Conservation (phyloP, 768 basidiomycete genomes). For the Naganishia kalamii region DNA sequence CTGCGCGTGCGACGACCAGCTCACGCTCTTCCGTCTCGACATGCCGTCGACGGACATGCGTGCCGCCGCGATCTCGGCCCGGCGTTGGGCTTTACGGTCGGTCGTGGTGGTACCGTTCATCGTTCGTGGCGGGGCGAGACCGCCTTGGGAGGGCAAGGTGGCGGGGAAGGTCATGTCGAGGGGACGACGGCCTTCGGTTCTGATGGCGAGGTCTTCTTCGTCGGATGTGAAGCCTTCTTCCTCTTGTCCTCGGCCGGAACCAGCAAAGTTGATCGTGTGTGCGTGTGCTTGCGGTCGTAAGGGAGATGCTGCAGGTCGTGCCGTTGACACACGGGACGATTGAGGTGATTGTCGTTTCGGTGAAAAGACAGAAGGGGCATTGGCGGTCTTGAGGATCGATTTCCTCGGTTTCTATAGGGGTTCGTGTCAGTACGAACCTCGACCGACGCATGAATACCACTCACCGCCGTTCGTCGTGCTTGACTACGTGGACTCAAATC, state of each 20-base stretch:
- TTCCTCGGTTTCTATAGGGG: constrained; percentile 37
- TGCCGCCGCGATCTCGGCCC: constrained; percentile 10
- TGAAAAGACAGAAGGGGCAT: constrained; percentile 7
- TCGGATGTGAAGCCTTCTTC: constrained; percentile 11
- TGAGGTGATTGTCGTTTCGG: neutral
- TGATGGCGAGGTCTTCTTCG: constrained; percentile 8
- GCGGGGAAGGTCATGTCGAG: constrained; percentile 12
- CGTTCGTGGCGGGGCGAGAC: neutral
- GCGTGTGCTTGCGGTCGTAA: constrained; percentile 29
- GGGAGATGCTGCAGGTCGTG: constrained; percentile 16
- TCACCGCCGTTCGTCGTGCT: neutral
- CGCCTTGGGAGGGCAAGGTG: constrained; percentile 7
- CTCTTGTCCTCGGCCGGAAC: neutral
- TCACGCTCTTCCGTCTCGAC: constrained; percentile 35
- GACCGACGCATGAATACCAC: neutral
- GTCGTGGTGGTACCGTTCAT: constrained; percentile 6
- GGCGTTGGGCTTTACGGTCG: constrained; percentile 12
- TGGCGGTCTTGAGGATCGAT: constrained; percentile 36
- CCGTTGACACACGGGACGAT: neutral
- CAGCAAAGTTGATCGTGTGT: constrained; percentile 30
- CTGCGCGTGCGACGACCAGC: constrained; percentile 41
- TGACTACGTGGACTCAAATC: neutral
- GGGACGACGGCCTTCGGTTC: neutral
- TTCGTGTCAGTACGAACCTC: neutral
- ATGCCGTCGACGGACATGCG: constrained; percentile 9